Conservation (phyloP, 2,329 filamentous ascomycete genomes). For the Nectriaceae sp. region DNA sequence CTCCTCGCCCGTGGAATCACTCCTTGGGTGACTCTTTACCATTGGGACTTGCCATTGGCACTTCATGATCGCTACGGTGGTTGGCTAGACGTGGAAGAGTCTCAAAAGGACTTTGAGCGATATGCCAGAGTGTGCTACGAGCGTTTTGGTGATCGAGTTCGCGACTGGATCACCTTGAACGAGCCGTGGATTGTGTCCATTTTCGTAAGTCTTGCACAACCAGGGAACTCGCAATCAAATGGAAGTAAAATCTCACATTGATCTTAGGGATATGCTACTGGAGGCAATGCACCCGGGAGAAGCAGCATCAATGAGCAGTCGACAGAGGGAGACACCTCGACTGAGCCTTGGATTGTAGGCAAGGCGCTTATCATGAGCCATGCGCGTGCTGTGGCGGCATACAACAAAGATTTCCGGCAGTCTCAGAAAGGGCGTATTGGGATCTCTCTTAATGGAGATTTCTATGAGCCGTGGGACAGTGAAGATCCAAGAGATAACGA, state of each 20-base stretch:
- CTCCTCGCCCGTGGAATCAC: conserved; percentile 57
- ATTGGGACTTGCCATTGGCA: conserved; percentile 56
- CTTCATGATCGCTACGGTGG: conserved; percentile 40
- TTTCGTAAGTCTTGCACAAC: conserved; percentile 18
- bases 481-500: conserved; percentile 26
- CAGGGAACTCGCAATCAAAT: background rate
- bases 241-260: background rate
- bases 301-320: conserved; percentile 29
- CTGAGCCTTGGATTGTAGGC: conserved; percentile 38
- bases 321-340: conserved; percentile 35
- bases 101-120: conserved; percentile 36
- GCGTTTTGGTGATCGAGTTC: conserved; percentile 43
- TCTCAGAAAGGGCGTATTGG: conserved; percentile 34
- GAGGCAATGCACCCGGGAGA: conserved; percentile 36
- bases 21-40: conserved; percentile 64
- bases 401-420: conserved; percentile 34
- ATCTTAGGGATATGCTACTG: conserved; percentile 35
- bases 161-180: conserved; percentile 42
- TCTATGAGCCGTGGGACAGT: conserved; percentile 38
- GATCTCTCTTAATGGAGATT: conserved; percentile 41
- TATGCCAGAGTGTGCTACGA: conserved; percentile 40
- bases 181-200: conserved; percentile 42
- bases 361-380: conserved; percentile 40
- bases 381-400: conserved; percentile 33
- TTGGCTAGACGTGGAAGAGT: conserved; percentile 33